phyloP scores from a whole-genome alignment of 2,329 filamentous ascomycete genomes.

The Arthrobotrys conoides region DNA sequence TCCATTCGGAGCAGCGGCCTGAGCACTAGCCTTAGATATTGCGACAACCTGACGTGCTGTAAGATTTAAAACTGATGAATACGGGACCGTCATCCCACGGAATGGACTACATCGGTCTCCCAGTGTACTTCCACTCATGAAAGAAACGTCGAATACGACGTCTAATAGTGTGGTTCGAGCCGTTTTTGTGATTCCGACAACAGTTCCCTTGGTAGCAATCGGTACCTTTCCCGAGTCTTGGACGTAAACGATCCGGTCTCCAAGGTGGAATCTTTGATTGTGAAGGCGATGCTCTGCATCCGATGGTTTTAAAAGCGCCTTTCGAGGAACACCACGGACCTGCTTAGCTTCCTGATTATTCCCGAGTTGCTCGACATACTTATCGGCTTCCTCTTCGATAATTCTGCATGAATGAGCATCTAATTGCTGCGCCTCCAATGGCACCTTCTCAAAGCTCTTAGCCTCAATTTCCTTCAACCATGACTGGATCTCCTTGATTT shows the following conservation, averaged over 20 bases:
- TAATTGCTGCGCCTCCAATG: slow-evolving; percentile 94
- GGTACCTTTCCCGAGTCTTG: slow-evolving; percentile 94
- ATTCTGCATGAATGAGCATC: slow-evolving; percentile 89
- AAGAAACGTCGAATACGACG: slow-evolving; percentile 91
- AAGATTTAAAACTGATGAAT: slow-evolving; percentile 89
- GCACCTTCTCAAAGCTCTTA: slow-evolving; percentile 94
- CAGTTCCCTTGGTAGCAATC: slow-evolving; percentile 89
- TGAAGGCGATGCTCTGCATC: slow-evolving; percentile 95
- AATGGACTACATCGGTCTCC: slow-evolving; percentile 92
- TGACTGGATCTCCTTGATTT: slow-evolving; percentile 91
- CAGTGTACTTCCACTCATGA: slow-evolving; percentile 96
- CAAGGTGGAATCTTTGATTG: slow-evolving; percentile 84
- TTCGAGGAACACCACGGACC: slow-evolving; percentile 77
- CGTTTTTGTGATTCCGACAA: slow-evolving; percentile 93
- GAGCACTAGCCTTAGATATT: slow-evolving; percentile 73
- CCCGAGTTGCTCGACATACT: slow-evolving; percentile 64
- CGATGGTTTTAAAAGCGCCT: slow-evolving; percentile 89
- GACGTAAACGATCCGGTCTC: slow-evolving; percentile 93
- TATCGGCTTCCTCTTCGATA: slow-evolving; percentile 82
- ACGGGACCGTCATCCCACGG: slow-evolving; percentile 90
- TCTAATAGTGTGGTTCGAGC: slow-evolving; percentile 86
- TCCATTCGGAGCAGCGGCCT: slow-evolving; percentile 69
- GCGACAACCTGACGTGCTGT: slow-evolving; percentile 84
- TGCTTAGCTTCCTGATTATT: slow-evolving; percentile 76
- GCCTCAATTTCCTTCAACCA: slow-evolving; percentile 95